Evolutionary conservation across 2,329 filamentous ascomycete genomes (phyloP), one percentile per base, ranked within the genome.

Genomic region (Verticillium nubilum): DNA sequence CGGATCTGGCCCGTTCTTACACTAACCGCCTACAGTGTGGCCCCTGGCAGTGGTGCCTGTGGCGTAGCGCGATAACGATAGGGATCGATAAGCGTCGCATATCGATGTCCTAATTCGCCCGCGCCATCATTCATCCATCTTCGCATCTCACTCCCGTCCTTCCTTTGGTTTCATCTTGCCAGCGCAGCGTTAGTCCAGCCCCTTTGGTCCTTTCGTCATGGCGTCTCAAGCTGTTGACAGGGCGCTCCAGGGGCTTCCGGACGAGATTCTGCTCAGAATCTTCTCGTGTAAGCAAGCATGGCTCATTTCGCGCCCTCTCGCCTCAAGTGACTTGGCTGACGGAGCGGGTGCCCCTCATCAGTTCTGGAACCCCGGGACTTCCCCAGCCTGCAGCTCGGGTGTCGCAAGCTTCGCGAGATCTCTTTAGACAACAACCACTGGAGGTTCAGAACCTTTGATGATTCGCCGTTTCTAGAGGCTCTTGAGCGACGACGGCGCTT

Each of bases 381-480:
- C 61, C 84, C 88, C 60, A 80, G 74, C 59, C 76, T 94, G 33
- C 91, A 93, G 73, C 80, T 83, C 23, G 85, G 91, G 13, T 94
- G 86, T 27, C 85, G 80, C 63, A 81, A 79, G 52, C 84, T 94
- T 60, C 81, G 87, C 28, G 73, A 77, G 29, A 78, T 95, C 50
- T 88, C 85, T 42, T 86, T 91, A 59, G 91, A 96, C 69, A 84
- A 89, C 66, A 82, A 80, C 42, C 77, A 94, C 35, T 97, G 93
- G 93, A 88, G 89, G 62, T 75, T 81, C 3, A 80, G 87, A 69
- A 93, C 89, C 71, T 91, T 95, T 70, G 80, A 87, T 35, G 78
- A 86, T 60, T 94, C 91, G 17, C 71, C 80, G 33, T 88, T 87
- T 70, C 83, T 88, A 67, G 80, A 85, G 31, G 76, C 79, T n/a